Conservation (phyloP, 768 basidiomycete species). For the Mycena rosella region DNA sequence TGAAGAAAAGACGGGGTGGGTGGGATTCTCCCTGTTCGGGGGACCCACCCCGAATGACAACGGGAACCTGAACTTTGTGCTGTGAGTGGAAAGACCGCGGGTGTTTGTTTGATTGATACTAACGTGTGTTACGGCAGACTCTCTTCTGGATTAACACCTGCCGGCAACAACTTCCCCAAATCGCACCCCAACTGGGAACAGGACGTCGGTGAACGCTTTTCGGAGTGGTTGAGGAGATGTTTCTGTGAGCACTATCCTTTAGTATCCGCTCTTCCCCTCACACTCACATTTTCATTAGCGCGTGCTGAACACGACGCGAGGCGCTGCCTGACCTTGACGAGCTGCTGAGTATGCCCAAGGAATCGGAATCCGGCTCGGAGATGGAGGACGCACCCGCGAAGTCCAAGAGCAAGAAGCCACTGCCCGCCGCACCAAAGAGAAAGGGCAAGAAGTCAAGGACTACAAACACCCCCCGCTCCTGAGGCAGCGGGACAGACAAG, state of each 20-base stretch:
- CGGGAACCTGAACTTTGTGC: not conserved
- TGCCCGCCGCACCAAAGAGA: too few relatives aligned
- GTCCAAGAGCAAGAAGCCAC: too few relatives aligned
- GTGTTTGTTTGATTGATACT: not conserved
- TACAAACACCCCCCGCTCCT: too few relatives aligned
- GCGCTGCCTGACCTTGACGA: not conserved
- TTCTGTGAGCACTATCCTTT: not conserved
- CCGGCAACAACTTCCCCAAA: constrained; percentile 8
- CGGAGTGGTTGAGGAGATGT: not conserved
- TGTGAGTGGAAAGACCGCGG: constrained; percentile 1
- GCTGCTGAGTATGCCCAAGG: not conserved
- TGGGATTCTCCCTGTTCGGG: constrained; percentile 4
- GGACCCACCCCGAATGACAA: constrained; percentile 7
- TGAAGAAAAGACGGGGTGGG: not conserved
- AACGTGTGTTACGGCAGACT: constrained; percentile 1
- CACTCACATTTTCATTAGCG: not conserved
- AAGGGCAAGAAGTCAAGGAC: too few relatives aligned
- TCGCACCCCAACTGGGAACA: constrained; percentile 8
- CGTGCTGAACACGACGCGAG: constrained; percentile 3
- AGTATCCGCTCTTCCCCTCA: too few relatives aligned
- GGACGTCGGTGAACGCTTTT: not conserved
- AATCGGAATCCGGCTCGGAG: too few relatives aligned
- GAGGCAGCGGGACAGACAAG: too few relatives aligned
- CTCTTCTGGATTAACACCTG: not conserved
- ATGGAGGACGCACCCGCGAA: not conserved